These are phyloP conservation scores for Xylaria longipes DNA, from an alignment of 495 filamentous ascomycete species.

Conservation along the genomic window DNA sequence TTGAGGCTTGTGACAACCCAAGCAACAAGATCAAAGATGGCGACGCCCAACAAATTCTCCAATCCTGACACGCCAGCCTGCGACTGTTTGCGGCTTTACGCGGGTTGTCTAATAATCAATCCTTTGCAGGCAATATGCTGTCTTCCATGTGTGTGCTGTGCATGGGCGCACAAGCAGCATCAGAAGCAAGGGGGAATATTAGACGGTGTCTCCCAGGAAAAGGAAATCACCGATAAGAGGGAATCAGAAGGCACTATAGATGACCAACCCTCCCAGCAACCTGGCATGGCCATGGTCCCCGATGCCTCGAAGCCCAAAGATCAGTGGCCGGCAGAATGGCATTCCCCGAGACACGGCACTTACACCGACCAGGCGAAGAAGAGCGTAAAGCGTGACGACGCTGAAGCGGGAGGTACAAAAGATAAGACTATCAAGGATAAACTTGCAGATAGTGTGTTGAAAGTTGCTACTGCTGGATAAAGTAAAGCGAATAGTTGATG, in stretches of 20 bases:
- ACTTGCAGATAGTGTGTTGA: constrained; percentile 1
- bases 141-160: background rate
- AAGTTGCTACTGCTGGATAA: background rate
- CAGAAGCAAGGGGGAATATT: background rate
- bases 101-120: background rate
- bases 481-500: background rate
- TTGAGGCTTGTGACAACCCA: no score
- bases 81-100: background rate
- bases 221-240: background rate
- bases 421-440: background rate
- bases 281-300: background rate
- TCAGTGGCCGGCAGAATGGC: background rate
- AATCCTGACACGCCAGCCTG: background rate
- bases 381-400: background rate
- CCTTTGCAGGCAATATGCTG: background rate
- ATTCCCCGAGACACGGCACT: no score
- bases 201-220: background rate
- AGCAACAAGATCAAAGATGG: background rate
- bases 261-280: background rate
- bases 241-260: background rate
- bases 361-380: background rate
- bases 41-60: constrained; percentile 1
- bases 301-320: background rate
- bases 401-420: no score
- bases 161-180: background rate